These are phyloP conservation scores for Rhexocercosporidium sp. DNA, from an alignment of 2,329 filamentous ascomycete species.

Conservation along the genomic window DNA sequence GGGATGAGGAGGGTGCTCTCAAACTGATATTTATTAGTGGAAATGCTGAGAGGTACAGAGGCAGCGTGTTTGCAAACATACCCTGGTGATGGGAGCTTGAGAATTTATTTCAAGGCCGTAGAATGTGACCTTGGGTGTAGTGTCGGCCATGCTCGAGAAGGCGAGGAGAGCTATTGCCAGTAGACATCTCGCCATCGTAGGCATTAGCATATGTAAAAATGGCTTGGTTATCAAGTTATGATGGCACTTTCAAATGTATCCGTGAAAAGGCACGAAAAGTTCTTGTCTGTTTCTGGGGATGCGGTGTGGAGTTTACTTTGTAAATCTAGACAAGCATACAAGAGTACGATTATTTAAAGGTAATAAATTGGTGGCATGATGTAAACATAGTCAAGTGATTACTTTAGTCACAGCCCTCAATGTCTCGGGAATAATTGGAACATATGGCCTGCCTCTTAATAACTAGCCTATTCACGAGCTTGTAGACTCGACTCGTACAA, in stretches of 20 bases:
- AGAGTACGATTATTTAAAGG: no score
- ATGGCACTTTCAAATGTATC: no score
- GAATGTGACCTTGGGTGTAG: background rate
- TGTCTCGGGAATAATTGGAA: background rate
- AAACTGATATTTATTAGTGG: background rate
- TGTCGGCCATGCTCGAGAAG: background rate
- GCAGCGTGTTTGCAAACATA: background rate
- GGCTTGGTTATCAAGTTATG: background rate
- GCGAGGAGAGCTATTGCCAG: background rate
- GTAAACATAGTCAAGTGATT: background rate
- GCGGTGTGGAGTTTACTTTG: no score
- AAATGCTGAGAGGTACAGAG: background rate
- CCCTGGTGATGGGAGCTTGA: constrained; percentile 7
- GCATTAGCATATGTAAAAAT: background rate
- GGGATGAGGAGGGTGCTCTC: constrained; percentile 5
- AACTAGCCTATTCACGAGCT: background rate
- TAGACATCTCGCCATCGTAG: background rate
- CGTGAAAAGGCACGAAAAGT: no score
- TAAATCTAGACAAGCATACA: no score
- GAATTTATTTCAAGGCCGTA: background rate
- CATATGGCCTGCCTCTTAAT: background rate
- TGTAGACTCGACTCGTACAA: background rate
- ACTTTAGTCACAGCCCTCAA: background rate
- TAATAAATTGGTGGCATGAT: no score
- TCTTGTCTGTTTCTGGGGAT: no score